phyloP scores from a whole-genome alignment of 2,329 filamentous ascomycete genomes.

The Beauveria bassiana region DNA sequence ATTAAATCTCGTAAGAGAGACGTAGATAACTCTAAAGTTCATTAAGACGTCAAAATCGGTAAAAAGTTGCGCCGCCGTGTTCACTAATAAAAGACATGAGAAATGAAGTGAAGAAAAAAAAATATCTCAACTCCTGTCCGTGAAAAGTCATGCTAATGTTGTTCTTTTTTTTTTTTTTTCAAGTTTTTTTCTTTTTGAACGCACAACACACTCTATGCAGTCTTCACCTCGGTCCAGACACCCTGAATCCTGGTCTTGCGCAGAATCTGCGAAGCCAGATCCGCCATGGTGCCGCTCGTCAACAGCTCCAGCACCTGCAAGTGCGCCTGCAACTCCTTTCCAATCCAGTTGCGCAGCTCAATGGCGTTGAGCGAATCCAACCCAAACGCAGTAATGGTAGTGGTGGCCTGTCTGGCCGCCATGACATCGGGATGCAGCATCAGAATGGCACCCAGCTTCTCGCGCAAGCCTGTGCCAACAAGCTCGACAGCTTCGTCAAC shows the following conservation, averaged over 20 bases:
- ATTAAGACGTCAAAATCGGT: no score
- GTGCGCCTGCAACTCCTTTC: conserved; percentile 40
- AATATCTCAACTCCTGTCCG: not conserved
- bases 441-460: conserved; percentile 29
- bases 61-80: not conserved
- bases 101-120: not conserved
- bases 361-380: conserved; percentile 43
- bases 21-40: not conserved
- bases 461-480: conserved; percentile 18
- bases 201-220: not conserved
- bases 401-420: conserved; percentile 14
- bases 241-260: conserved; percentile 20
- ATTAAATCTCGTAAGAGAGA: not conserved
- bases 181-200: not conserved
- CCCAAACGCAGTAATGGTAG: conserved; percentile 20
- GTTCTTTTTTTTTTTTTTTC: not conserved
- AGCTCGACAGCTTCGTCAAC: conserved; percentile 18
- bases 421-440: conserved; percentile 20
- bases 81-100: not conserved
- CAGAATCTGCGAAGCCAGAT: conserved; percentile 15
- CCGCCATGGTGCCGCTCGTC: conserved; percentile 32
- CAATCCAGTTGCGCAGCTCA: conserved; percentile 43
- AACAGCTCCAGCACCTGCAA: conserved; percentile 46
- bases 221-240: conserved; percentile 13
- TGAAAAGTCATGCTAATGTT: not conserved